These are phyloP conservation scores for Peronospora farinosa DNA, from an alignment of 352 stramenopile genomes.

Conservation along the genomic window DNA sequence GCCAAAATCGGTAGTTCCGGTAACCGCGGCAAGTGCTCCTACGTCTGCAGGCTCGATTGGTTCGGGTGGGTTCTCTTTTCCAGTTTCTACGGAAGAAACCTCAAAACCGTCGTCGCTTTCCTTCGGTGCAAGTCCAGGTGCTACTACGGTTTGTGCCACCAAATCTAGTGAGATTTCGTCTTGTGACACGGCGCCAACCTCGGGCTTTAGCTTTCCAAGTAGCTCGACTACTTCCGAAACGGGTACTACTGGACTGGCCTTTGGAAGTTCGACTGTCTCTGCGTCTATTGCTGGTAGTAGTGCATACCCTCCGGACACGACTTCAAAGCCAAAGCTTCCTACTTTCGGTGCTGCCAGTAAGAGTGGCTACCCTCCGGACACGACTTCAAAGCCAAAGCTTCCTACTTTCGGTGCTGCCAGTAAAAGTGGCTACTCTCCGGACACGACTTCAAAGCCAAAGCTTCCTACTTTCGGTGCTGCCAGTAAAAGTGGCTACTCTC, in stretches of 20 bases:
- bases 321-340: conserved; percentile 23
- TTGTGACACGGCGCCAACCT: background rate
- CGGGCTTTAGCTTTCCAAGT: conserved; percentile 8
- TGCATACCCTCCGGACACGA: conserved; percentile 34
- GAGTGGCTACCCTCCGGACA: conserved; percentile 36
- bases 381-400: conserved; percentile 28
- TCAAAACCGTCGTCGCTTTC: conserved; percentile 35
- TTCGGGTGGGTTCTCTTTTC: conserved; percentile 36
- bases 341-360: conserved; percentile 7
- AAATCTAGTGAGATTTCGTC: conserved; percentile 29
- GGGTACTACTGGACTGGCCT: conserved; percentile 10
- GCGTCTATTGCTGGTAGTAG: conserved; percentile 1
- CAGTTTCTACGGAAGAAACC: conserved; percentile 8
- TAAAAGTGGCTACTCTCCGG: conserved; percentile 27
- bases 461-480: conserved; percentile 21
- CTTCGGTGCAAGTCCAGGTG: conserved; percentile 23
- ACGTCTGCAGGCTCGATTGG: conserved; percentile 33
- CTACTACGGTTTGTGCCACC: background rate
- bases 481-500: conserved; percentile 24
- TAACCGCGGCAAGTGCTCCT: conserved; percentile 9
- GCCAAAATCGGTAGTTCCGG: conserved; percentile 23
- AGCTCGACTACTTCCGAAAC: conserved; percentile 4
- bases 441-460: conserved; percentile 36
- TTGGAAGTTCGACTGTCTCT: background rate
- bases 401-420: conserved; percentile 16